These are phyloP conservation scores for Ceratocystis alfenasii DNA, from an alignment of 2,329 filamentous ascomycete species.

Conservation along the genomic window DNA sequence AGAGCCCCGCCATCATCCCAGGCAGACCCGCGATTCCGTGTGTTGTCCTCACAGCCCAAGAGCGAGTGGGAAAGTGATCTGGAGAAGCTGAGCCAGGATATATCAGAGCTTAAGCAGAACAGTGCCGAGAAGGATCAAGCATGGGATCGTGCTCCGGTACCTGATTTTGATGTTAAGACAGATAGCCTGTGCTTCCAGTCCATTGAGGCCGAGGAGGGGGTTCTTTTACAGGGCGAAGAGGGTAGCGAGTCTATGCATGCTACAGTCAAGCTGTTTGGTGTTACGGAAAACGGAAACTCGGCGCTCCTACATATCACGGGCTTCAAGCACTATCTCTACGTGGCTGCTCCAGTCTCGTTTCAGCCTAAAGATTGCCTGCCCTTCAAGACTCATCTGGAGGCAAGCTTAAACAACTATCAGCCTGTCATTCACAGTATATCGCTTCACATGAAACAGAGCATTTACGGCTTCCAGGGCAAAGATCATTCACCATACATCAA, in stretches of 20 bases:
- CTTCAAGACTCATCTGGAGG: slow-evolving; percentile 72
- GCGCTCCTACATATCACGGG: slow-evolving; percentile 89
- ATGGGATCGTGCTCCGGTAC: slow-evolving; percentile 57
- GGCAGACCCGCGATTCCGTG: slow-evolving; percentile 43
- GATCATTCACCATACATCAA: slow-evolving; percentile 84
- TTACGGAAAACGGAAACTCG: slow-evolving; percentile 73
- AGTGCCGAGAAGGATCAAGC: slow-evolving; percentile 89
- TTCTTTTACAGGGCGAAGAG: slow-evolving; percentile 51
- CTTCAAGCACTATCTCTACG: slow-evolving; percentile 92
- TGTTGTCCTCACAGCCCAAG: slow-evolving; percentile 67
- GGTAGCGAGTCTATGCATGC: slow-evolving; percentile 33
- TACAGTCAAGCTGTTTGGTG: slow-evolving; percentile 84
- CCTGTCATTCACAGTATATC: slow-evolving; percentile 68
- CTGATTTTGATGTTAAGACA: slow-evolving; percentile 42
- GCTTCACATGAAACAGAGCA: slow-evolving; percentile 75
- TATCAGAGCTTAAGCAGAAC: slow-evolving; percentile 68
- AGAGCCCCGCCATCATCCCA: slow-evolving; percentile 35
- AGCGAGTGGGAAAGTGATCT: slow-evolving; percentile 88
- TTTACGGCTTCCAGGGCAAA: slow-evolving; percentile 91
- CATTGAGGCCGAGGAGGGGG: slow-evolving; percentile 89
- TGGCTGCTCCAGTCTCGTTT: slow-evolving; percentile 77
- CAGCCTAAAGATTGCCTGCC: slow-evolving; percentile 61
- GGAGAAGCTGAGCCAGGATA: slow-evolving; percentile 91
- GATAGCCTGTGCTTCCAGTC: slow-evolving; percentile 82
- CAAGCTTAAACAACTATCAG: slow-evolving; percentile 60